Conservation (phyloP, 2,329 filamentous ascomycete species). For the Pezicula carpinea region DNA sequence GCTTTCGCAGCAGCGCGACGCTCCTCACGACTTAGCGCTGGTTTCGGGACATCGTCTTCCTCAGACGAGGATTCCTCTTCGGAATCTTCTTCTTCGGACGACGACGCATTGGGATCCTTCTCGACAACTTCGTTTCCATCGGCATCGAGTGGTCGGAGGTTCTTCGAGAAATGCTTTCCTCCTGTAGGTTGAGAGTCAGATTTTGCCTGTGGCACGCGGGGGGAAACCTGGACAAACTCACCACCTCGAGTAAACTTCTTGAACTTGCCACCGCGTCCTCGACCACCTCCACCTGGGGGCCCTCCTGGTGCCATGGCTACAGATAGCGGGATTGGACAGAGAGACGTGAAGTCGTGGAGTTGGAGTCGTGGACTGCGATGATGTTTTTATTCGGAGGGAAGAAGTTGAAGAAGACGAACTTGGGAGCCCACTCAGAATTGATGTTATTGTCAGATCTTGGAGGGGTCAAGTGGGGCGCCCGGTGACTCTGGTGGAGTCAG, state of each 20-base stretch:
- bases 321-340: slow-evolving; percentile 3
- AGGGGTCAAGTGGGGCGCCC: background rate
- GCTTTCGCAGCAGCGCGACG: slow-evolving; percentile 85
- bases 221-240: slow-evolving; percentile 36
- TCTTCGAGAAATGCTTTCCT: slow-evolving; percentile 91
- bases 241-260: slow-evolving; percentile 91
- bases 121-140: slow-evolving; percentile 86
- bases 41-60: slow-evolving; percentile 41
- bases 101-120: slow-evolving; percentile 53
- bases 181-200: slow-evolving; percentile 46
- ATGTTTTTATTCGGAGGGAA: background rate
- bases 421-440: background rate
- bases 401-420: background rate
- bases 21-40: slow-evolving; percentile 74
- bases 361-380: too few relatives aligned
- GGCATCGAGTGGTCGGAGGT: slow-evolving; percentile 81
- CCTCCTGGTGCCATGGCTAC: slow-evolving; percentile 46
- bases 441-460: background rate
- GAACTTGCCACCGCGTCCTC: slow-evolving; percentile 89
- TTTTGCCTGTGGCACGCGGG: slow-evolving; percentile 6
- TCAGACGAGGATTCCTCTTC: slow-evolving; percentile 43
- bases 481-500: background rate
- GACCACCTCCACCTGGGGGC: slow-evolving; percentile 33
- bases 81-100: slow-evolving; percentile 47
- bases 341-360: background rate